These are phyloP conservation scores for Ochetophila trinervis DNA, from an alignment of 306 rosid genomes.

Conservation along the genomic window DNA sequence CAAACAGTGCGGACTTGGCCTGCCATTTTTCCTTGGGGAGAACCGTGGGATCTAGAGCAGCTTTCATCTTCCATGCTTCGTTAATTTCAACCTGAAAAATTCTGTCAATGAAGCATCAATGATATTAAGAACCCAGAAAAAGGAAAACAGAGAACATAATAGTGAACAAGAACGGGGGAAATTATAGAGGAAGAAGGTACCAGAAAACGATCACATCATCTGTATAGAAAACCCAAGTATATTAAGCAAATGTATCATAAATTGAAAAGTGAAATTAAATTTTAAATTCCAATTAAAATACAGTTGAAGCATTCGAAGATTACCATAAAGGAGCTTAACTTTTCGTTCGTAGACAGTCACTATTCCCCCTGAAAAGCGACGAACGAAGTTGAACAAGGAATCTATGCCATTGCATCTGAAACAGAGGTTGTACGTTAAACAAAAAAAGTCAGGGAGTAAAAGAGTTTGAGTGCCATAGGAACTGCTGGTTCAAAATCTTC, in stretches of 20 bases:
- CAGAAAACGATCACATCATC: conserved; percentile 85
- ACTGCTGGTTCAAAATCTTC: conserved; percentile 83
- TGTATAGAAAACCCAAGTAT: conserved; percentile 30
- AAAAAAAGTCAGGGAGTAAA: neutral
- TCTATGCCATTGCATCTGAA: conserved; percentile 3
- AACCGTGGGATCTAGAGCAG: conserved; percentile 51
- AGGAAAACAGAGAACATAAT: neutral
- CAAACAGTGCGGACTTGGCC: conserved; percentile 57
- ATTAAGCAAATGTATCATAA: neutral
- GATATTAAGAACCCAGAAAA: neutral
- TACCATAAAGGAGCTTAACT: conserved; percentile 79
- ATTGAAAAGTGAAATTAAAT: conserved; percentile 4
- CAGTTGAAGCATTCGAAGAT: neutral
- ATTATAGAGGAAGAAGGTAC: conserved; percentile 29
- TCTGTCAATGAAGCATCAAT: neutral
- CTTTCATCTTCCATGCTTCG: conserved; percentile 73
- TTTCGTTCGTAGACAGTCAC: conserved; percentile 86
- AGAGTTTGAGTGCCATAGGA: conserved; percentile 90
- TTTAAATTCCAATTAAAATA: neutral
- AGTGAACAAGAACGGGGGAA: neutral
- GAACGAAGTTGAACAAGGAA: neutral
- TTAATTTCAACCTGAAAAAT: conserved; percentile 62
- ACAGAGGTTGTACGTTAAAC: neutral
- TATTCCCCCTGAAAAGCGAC: conserved; percentile 63
- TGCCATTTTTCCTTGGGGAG: conserved; percentile 71